These are phyloP conservation scores for Mycosphaerella arachidis DNA, from an alignment of 2,329 filamentous ascomycete species.

Conservation along the genomic window DNA sequence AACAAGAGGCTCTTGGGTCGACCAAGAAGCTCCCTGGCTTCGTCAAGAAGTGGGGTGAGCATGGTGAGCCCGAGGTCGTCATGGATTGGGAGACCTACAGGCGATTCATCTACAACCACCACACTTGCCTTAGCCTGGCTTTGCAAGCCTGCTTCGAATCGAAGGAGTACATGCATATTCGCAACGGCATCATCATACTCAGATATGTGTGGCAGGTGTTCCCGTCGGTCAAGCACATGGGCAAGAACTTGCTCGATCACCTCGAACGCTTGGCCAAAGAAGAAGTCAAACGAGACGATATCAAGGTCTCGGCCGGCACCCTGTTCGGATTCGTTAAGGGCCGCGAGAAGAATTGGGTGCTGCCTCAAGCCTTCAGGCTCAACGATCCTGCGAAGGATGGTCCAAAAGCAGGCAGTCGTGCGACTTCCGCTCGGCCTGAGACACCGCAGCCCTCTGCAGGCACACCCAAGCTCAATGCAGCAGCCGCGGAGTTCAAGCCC, in stretches of 20 bases:
- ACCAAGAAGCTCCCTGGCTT: conserved; percentile 71
- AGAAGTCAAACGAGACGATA: conserved; percentile 63
- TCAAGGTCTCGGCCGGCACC: conserved; percentile 69
- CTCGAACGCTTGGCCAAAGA: conserved; percentile 56
- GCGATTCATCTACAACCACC: conserved; percentile 83
- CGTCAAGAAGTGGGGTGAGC: conserved; percentile 65
- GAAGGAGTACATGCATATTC: conserved; percentile 94
- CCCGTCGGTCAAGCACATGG: conserved; percentile 87
- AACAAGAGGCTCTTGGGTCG: conserved; percentile 71
- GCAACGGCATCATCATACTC: conserved; percentile 87
- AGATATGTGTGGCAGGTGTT: conserved; percentile 77
- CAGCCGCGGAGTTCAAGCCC: conserved; percentile 63
- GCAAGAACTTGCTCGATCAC: conserved; percentile 60
- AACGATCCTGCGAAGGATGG: conserved; percentile 27
- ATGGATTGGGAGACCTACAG: conserved; percentile 84
- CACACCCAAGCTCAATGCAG: conserved; percentile 47
- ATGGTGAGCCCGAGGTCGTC: conserved; percentile 57
- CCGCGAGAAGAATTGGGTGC: conserved; percentile 63
- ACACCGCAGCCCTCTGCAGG: conserved; percentile 41
- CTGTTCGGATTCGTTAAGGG: conserved; percentile 63
- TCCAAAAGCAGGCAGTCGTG: conserved; percentile 24
- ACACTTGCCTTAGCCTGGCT: conserved; percentile 72
- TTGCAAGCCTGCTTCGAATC: conserved; percentile 76
- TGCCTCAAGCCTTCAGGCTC: conserved; percentile 65
- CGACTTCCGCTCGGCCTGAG: conserved; percentile 34